Conservation (phyloP, 495 filamentous ascomycete species). For the Lasiosphaeris hirsuta region DNA sequence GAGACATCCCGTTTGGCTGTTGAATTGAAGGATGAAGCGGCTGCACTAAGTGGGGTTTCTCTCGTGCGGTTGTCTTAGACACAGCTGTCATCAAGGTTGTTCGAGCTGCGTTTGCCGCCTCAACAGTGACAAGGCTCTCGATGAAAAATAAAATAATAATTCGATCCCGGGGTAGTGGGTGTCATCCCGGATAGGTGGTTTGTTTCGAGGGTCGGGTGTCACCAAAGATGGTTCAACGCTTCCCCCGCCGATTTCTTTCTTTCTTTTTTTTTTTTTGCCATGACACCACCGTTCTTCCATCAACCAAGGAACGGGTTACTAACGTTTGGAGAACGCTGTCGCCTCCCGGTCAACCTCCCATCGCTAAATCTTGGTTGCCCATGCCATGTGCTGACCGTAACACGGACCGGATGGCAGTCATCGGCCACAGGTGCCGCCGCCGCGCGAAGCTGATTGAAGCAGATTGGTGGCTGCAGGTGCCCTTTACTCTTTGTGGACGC, state of each 20-base stretch:
- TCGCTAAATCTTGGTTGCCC: slow-evolving; percentile 33
- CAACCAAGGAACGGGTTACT: slow-evolving; percentile 20
- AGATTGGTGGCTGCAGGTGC: slow-evolving; percentile 7
- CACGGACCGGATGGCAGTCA: slow-evolving; percentile 18
- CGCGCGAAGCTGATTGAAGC: slow-evolving; percentile 6
- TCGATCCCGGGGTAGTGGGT: too few relatives aligned
- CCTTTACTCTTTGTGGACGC: neutral
- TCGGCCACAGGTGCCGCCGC: slow-evolving; percentile 12
- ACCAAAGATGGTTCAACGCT: too few relatives aligned
- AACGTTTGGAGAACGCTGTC: slow-evolving; percentile 6
- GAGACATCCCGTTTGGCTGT: slow-evolving; percentile 9
- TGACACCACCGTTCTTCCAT: slow-evolving; percentile 4
- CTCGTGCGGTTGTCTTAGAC: neutral
- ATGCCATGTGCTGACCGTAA: slow-evolving; percentile 25
- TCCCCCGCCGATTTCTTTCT: too few relatives aligned
- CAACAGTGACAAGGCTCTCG: too few relatives aligned
- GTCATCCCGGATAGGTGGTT: too few relatives aligned
- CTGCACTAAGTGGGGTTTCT: neutral
- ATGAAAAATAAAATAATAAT: too few relatives aligned
- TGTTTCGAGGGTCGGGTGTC: too few relatives aligned
- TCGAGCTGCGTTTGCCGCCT: neutral
- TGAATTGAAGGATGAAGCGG: neutral
- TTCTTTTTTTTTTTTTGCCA: neutral
- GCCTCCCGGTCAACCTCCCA: slow-evolving; percentile 17
- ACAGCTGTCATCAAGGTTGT: neutral